Evolutionary conservation across 345 rosid genomes (phyloP).

Genomic region (Conringia planisiliqua): DNA sequence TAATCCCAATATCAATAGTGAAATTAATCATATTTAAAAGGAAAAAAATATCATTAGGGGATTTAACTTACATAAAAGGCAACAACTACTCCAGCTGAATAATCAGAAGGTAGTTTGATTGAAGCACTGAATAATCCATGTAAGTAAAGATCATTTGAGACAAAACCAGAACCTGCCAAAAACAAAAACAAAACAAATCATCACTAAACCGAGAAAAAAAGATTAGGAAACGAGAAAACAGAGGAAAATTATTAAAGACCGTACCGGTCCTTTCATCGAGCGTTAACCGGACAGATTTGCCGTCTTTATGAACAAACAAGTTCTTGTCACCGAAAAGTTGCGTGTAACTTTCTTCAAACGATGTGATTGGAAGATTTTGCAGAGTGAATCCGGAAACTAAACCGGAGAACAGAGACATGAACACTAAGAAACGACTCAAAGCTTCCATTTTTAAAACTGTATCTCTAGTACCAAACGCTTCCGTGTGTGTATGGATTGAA

Average conservation of each 20-base stretch:
- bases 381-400: slow-evolving; percentile 53
- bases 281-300: slow-evolving; percentile 72
- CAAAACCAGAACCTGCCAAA: slow-evolving; percentile 92
- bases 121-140: slow-evolving; percentile 96
- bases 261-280: slow-evolving; percentile 93
- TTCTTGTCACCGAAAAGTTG: slow-evolving; percentile 90
- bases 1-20: background rate
- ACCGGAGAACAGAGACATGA: slow-evolving; percentile 38
- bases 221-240: background rate
- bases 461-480: background rate
- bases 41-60: background rate
- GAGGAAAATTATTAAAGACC: background rate
- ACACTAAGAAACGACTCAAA: slow-evolving; percentile 33
- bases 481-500: background rate
- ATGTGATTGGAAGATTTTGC: slow-evolving; percentile 44
- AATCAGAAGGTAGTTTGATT: slow-evolving; percentile 90
- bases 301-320: slow-evolving; percentile 68
- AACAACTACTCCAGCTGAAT: slow-evolving; percentile 97
- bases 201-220: background rate
- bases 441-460: slow-evolving; percentile 32
- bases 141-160: slow-evolving; percentile 83
- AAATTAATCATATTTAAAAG: background rate
- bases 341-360: slow-evolving; percentile 89
- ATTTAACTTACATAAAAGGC: slow-evolving; percentile 83
- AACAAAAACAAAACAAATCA: background rate